Conservation (phyloP, 768 basidiomycete species). For the Mycena indigotica region DNA sequence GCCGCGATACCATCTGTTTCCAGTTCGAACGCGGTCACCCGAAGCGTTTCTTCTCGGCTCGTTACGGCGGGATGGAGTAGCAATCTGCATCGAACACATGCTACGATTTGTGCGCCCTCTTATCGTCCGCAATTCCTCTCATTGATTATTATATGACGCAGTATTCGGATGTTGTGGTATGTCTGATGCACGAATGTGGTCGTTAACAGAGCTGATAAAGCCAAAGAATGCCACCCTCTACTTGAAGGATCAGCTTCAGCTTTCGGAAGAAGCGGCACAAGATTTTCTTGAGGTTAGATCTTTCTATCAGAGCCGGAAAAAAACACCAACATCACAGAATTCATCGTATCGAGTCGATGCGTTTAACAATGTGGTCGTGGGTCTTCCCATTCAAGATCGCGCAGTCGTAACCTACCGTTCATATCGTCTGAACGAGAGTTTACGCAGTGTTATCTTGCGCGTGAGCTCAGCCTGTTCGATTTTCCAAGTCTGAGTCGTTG, state of each 20-base stretch:
- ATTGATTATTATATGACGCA: background rate
- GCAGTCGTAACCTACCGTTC: constrained; percentile 40
- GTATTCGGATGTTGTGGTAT: constrained; percentile 46
- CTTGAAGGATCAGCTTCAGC: constrained; percentile 42
- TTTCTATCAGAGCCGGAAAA: background rate
- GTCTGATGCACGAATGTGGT: background rate
- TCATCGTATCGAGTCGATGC: constrained; percentile 45
- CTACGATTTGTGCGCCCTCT: constrained; percentile 33
- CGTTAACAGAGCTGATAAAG: background rate
- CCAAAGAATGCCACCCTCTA: constrained; percentile 47
- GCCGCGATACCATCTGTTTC: no score
- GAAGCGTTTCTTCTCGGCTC: constrained; percentile 40
- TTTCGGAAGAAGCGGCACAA: constrained; percentile 43
- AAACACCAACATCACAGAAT: constrained; percentile 29
- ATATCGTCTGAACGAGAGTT: constrained; percentile 45
- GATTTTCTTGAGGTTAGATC: constrained; percentile 47
- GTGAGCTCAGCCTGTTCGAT: constrained; percentile 25
- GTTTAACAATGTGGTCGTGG: constrained; percentile 44
- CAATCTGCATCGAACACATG: constrained; percentile 37
- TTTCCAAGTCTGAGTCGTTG: background rate
- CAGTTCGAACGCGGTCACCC: constrained; percentile 47
- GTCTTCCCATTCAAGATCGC: constrained; percentile 38
- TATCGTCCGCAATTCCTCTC: background rate
- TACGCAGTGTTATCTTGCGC: constrained; percentile 38
- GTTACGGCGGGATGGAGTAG: constrained; percentile 39